Conservation (phyloP, 1,139 yeast genomes). For the Barnettozyma hawaiiensis region DNA sequence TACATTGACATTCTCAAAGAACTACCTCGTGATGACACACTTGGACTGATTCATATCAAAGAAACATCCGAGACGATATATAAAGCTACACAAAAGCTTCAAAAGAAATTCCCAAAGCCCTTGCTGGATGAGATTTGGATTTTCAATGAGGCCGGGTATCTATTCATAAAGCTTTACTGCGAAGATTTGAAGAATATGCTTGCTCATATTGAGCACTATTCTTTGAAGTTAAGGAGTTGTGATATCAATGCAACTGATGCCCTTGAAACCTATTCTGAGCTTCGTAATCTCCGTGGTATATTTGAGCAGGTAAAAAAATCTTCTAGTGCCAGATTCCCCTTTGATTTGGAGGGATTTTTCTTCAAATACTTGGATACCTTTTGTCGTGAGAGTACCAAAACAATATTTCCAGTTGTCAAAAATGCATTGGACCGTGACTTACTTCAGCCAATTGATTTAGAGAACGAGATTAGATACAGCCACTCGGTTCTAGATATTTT, state of each 20-base stretch:
- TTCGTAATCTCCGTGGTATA: slow-evolving; percentile 51
- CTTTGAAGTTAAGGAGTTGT: slow-evolving; percentile 29
- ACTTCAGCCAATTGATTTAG: slow-evolving; percentile 49
- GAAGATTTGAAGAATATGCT: slow-evolving; percentile 61
- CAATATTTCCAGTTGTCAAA: slow-evolving; percentile 45
- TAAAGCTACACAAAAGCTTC: slow-evolving; percentile 45
- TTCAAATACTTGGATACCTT: slow-evolving; percentile 52
- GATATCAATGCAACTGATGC: slow-evolving; percentile 55
- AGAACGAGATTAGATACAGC: slow-evolving; percentile 35
- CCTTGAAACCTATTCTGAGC: slow-evolving; percentile 50
- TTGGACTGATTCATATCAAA: slow-evolving; percentile 53
- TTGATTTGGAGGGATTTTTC: slow-evolving; percentile 56
- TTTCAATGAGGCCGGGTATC: slow-evolving; percentile 49
- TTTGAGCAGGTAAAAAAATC: slow-evolving; percentile 43
- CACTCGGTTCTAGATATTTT: slow-evolving; percentile 66
- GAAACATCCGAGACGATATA: slow-evolving; percentile 55
- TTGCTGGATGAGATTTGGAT: slow-evolving; percentile 54
- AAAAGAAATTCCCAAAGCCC: slow-evolving; percentile 57
- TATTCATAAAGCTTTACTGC: slow-evolving; percentile 55
- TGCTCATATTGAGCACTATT: slow-evolving; percentile 45
- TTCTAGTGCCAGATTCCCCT: slow-evolving; percentile 36
- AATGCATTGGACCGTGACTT: slow-evolving; percentile 52
- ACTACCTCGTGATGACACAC: slow-evolving; percentile 62
- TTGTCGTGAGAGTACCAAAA: slow-evolving; percentile 48
- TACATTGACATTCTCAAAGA: slow-evolving; percentile 52